These are phyloP conservation scores for Fusarium fracticaudum DNA, from an alignment of 2,329 filamentous ascomycete species.

Conservation along the genomic window DNA sequence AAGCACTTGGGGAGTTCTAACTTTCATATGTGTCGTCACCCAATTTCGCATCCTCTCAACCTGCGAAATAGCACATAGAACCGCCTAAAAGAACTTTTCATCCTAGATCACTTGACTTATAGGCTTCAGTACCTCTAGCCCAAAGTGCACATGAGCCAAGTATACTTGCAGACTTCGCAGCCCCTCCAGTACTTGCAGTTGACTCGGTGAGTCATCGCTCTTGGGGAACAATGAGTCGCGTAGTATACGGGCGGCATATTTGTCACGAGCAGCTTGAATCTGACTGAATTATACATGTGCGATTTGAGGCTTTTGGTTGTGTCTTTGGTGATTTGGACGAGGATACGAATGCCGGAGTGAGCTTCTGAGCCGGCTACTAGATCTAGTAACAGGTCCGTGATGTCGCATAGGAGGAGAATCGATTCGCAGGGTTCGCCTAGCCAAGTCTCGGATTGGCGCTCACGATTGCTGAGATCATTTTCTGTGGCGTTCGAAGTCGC, in stretches of 20 bases:
- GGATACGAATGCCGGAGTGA: fast-evolving
- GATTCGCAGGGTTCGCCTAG: neutral
- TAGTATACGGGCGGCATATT: neutral
- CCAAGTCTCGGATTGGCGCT: neutral
- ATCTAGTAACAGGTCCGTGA: no score
- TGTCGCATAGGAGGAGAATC: no score
- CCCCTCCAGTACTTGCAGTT: neutral
- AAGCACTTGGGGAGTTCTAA: neutral
- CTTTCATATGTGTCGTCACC: neutral
- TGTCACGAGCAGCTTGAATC: neutral
- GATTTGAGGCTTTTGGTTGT: neutral
- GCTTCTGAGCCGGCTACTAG: neutral
- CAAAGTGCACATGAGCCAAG: fast-evolving
- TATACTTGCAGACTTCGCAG: neutral
- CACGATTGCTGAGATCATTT: fast-evolving
- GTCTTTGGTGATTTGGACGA: neutral
- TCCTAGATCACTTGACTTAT: neutral
- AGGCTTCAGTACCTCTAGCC: neutral
- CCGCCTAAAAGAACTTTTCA: neutral
- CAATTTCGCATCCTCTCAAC: neutral
- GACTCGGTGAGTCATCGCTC: no score
- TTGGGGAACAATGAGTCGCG: neutral
- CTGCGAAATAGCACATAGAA: neutral
- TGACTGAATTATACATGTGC: no score
- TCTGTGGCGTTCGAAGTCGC: fast-evolving